Percentiles rank a stretch among this genome's conserved stretches.
Evolutionary conservation across 2,329 filamentous ascomycete species (phyloP).

Genomic region (Fusarium brachygibbosum): DNA sequence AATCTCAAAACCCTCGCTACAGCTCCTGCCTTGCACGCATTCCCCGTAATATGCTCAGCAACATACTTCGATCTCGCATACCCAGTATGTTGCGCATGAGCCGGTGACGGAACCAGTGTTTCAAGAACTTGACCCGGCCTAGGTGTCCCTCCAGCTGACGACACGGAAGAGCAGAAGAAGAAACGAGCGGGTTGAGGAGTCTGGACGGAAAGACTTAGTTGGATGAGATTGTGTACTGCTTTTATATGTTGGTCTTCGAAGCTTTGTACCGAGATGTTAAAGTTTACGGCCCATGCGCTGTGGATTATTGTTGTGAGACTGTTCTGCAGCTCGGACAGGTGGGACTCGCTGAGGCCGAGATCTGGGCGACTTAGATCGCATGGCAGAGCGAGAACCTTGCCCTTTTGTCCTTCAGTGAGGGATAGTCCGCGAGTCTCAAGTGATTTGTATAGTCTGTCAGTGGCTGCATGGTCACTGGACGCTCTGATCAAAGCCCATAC

Average conservation of each 20-base stretch:
- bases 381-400: constrained; percentile 39
- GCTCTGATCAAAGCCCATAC: constrained; percentile 56
- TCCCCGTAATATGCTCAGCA: constrained; percentile 55
- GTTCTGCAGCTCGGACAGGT: constrained; percentile 47
- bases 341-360: constrained; percentile 44
- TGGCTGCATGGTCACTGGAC: constrained; percentile 12
- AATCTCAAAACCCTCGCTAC: constrained; percentile 58
- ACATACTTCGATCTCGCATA: constrained; percentile 60
- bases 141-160: constrained; percentile 50
- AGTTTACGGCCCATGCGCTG: constrained; percentile 68
- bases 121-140: constrained; percentile 55
- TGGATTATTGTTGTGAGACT: constrained; percentile 62
- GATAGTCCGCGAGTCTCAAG: constrained; percentile 25
- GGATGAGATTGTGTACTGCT: constrained; percentile 61
- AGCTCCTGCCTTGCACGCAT: constrained; percentile 50
- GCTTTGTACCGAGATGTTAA: constrained; percentile 63
- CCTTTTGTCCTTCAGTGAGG: constrained; percentile 38
- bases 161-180: constrained; percentile 66
- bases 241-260: constrained; percentile 64
- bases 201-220: constrained; percentile 50
- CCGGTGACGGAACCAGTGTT: constrained; percentile 49
- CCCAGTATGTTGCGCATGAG: constrained; percentile 58
- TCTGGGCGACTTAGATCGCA: constrained; percentile 39
- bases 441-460: constrained; percentile 25
- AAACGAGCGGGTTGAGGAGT: constrained; percentile 49